These are phyloP conservation scores for Powellomyces hirtus DNA, from an alignment of 192 early-diverging fungal genomes.

Conservation along the genomic window DNA sequence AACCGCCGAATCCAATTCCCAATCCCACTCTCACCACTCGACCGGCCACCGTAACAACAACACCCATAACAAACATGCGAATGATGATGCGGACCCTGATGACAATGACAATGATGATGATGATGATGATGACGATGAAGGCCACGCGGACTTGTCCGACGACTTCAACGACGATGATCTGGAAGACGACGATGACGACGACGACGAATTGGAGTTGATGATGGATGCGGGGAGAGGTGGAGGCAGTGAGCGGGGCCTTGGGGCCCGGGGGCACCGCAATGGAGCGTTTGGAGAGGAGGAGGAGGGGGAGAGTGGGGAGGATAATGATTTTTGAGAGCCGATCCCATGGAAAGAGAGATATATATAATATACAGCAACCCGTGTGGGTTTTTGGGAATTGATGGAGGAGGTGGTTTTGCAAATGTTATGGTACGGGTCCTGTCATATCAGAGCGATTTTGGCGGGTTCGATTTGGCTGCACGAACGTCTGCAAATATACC, in stretches of 20 bases:
- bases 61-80: not conserved
- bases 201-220: not conserved
- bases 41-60: not conserved
- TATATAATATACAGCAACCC: too few relatives aligned
- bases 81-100: conserved; percentile 4
- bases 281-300: not conserved
- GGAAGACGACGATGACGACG: conserved; percentile 15
- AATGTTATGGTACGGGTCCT: too few relatives aligned
- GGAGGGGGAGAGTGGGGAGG: conserved; percentile 22
- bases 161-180: not conserved
- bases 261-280: conserved; percentile 8
- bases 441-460: too few relatives aligned
- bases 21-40: not conserved
- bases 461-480: too few relatives aligned
- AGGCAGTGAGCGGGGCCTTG: conserved; percentile 2
- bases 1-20: not conserved
- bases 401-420: too few relatives aligned
- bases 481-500: too few relatives aligned
- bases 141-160: too few relatives aligned
- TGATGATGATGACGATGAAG: conserved; percentile 14
- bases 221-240: not conserved
- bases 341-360: too few relatives aligned
- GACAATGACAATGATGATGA: conserved; percentile 16
- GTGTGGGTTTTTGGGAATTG: too few relatives aligned
- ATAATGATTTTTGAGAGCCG: conserved; percentile 48